These are phyloP conservation scores for Phytopythium ostracodes DNA, from an alignment of 352 stramenopile genomes.

Conservation along the genomic window DNA sequence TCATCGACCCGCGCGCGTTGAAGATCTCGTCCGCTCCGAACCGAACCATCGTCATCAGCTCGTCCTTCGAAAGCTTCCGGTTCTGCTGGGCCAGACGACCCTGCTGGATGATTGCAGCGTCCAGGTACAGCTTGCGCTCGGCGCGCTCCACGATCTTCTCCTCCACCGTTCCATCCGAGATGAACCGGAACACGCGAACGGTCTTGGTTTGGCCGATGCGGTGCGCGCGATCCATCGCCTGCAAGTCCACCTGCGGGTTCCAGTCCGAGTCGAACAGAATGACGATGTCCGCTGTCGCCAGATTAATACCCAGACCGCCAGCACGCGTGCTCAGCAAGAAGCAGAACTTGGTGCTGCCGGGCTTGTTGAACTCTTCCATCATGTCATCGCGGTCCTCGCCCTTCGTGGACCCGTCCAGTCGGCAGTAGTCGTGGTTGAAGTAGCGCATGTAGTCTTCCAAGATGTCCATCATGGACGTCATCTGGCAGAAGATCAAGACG, in stretches of 20 bases:
- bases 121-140: conserved; percentile 97
- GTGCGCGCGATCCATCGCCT: conserved; percentile 98
- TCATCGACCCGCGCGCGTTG: conserved; percentile 83
- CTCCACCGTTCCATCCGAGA: conserved; percentile 97
- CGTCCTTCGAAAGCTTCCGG: conserved; percentile 93
- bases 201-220: conserved; percentile 98
- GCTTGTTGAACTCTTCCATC: conserved; percentile 98
- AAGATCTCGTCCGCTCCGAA: conserved; percentile 90
- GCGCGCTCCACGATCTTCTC: conserved; percentile 99
- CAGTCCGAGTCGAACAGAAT: conserved; percentile 98
- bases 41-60: conserved; percentile 97
- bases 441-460: conserved; percentile 98
- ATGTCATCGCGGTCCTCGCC: conserved; percentile 83
- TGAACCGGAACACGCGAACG: conserved; percentile 98
- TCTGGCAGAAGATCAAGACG: conserved; percentile 99
- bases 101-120: conserved; percentile 99
- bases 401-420: conserved; percentile 80
- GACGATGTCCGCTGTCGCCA: conserved; percentile 98
- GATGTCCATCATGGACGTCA: conserved; percentile 99
- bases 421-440: conserved; percentile 82
- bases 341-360: conserved; percentile 95
- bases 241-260: conserved; percentile 98
- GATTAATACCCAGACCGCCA: conserved; percentile 97
- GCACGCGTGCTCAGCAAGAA: conserved; percentile 97
- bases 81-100: conserved; percentile 93